Evolutionary conservation across 176 grass and related monocot genomes (phyloP).

Genomic region (Triticum dicoccoides): DNA sequence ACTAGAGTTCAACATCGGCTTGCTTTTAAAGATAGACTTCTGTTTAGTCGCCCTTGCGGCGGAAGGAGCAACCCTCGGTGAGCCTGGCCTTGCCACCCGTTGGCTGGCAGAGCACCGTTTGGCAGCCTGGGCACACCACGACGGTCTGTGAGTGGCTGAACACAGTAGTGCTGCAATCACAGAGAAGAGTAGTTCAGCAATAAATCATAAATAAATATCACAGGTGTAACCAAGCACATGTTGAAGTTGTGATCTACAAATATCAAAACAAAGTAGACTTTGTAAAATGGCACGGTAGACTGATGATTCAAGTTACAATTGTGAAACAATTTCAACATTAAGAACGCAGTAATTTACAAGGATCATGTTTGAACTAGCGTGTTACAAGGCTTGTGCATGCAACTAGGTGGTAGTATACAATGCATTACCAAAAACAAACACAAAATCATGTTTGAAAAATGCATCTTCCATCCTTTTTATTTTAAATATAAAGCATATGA

Average conservation of each 20-base stretch:
- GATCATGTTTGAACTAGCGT: background rate
- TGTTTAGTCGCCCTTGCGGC: slow-evolving; percentile 65
- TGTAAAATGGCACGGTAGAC: background rate
- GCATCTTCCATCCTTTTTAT: background rate
- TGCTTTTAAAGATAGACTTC: background rate
- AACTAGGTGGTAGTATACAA: background rate
- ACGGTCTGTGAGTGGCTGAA: slow-evolving; percentile 90
- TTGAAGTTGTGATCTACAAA: background rate
- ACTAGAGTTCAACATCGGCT: background rate
- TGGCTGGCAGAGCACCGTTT: slow-evolving; percentile 75
- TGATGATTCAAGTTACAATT: background rate
- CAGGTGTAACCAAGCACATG: background rate
- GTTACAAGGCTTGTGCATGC: background rate
- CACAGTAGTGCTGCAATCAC: slow-evolving; percentile 61
- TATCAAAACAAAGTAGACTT: background rate
- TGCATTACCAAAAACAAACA: background rate
- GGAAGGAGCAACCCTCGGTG: slow-evolving; percentile 81
- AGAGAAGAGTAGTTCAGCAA: background rate
- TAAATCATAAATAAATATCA: background rate
- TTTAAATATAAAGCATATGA: background rate
- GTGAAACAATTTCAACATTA: background rate
- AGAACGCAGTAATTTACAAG: background rate
- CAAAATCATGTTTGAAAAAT: background rate
- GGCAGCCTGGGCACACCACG: slow-evolving; percentile 64
- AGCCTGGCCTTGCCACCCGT: slow-evolving; percentile 72